phyloP scores from a whole-genome alignment of 2,329 filamentous ascomycete genomes.

The Pseudocercospora fijiensis region DNA sequence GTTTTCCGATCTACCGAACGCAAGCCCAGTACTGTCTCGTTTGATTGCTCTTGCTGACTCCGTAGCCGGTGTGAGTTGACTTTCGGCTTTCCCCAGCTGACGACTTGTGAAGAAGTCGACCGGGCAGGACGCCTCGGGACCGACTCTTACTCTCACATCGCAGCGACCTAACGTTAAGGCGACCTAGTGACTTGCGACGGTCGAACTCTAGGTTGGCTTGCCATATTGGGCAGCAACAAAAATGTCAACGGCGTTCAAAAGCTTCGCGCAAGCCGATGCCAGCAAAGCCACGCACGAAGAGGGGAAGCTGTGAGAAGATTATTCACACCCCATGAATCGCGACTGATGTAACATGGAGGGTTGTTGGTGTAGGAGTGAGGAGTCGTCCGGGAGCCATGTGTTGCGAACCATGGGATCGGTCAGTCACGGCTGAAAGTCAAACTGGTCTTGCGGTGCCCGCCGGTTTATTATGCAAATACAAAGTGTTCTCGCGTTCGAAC shows the following conservation, averaged over 20 bases:
- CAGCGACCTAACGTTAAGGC: neutral
- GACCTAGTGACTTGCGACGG: neutral
- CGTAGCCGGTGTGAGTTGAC: no score
- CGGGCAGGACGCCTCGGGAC: neutral
- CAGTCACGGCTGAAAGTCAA: neutral
- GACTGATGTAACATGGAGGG: neutral
- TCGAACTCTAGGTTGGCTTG: neutral
- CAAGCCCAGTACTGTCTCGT: neutral
- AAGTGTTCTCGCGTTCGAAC: neutral
- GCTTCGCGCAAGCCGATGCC: neutral
- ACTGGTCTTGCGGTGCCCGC: neutral
- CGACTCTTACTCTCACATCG: neutral
- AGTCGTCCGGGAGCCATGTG: neutral
- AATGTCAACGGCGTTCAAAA: neutral
- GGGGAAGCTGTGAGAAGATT: neutral
- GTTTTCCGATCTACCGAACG: neutral
- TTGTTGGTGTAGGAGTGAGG: neutral
- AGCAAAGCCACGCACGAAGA: neutral
- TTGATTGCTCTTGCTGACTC: neutral
- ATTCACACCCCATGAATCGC: neutral
- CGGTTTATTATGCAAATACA: neutral
- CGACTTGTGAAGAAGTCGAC: no score
- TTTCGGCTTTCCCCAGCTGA: no score
- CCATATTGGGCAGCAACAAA: slow-evolving; percentile 1
- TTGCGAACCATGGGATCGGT: neutral